phyloP scores from a whole-genome alignment of 2,329 filamentous ascomycete genomes.

The Cadophora malorum region DNA sequence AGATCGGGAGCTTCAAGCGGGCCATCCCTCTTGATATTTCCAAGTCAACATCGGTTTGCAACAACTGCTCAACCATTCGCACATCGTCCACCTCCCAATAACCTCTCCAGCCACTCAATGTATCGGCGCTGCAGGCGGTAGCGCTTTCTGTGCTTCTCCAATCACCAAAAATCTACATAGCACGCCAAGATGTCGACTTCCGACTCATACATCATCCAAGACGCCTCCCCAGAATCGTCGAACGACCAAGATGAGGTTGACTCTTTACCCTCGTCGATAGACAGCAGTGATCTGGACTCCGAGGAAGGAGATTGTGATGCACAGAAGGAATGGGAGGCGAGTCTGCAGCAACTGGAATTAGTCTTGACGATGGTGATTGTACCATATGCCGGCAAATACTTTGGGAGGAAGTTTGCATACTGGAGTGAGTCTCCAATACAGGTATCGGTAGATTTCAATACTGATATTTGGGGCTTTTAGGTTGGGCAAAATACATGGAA shows the following conservation, averaged over 20 bases:
- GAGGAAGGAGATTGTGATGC: conserved; percentile 75
- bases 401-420: conserved; percentile 93
- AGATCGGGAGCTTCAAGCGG: conserved; percentile 7
- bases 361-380: conserved; percentile 93
- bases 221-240: conserved; percentile 55
- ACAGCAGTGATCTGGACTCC: conserved; percentile 58
- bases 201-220: conserved; percentile 43
- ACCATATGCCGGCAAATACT: conserved; percentile 92
- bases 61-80: not conserved
- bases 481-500: conserved; percentile 92
- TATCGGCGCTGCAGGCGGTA: conserved; percentile 39
- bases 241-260: conserved; percentile 66
- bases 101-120: conserved; percentile 36
- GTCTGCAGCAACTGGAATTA: conserved; percentile 90
- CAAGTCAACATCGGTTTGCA: conserved; percentile 6
- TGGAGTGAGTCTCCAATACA: conserved; percentile 73
- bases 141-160: conserved; percentile 36
- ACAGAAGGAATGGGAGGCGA: conserved; percentile 93
- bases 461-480: conserved; percentile 52
- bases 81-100: not conserved
- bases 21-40: not conserved
- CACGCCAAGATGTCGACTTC: conserved; percentile 42
- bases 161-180: not conserved
- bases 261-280: conserved; percentile 66
- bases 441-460: not conserved